Evolutionary conservation across 179 eudicot genomes (phyloP).

Genomic region (Spergularia azorica): DNA sequence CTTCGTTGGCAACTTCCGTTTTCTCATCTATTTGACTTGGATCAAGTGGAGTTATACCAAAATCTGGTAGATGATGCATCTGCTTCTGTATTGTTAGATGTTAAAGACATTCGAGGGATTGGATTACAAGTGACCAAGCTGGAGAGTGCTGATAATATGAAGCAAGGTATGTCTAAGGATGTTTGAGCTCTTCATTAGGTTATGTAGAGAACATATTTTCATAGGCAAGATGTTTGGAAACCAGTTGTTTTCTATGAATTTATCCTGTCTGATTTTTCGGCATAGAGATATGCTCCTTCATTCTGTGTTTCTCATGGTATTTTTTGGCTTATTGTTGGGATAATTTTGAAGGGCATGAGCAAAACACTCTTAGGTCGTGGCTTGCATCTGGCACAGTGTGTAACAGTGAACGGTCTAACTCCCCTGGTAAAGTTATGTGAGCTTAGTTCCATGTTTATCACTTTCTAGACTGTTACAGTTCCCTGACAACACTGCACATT

Average conservation of each 20-base stretch:
- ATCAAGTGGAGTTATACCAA: constrained; percentile 3
- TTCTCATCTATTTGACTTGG: neutral
- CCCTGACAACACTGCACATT: neutral
- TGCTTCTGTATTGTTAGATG: constrained; percentile 45
- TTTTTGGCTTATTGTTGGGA: constrained; percentile 13
- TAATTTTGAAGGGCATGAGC: constrained; percentile 53
- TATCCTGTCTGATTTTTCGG: neutral
- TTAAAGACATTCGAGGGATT: constrained; percentile 86
- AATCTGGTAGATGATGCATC: neutral
- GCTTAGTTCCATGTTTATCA: neutral
- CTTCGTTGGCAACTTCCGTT: neutral
- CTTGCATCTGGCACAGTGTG: constrained; percentile 53
- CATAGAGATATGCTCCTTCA: constrained; percentile 7
- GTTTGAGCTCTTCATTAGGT: constrained; percentile 6
- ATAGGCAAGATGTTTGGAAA: constrained; percentile 1
- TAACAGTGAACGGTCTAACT: constrained; percentile 29
- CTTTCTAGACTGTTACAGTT: neutral
- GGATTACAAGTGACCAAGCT: constrained; percentile 94
- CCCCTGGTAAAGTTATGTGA: constrained; percentile 44
- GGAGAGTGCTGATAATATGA: constrained; percentile 56
- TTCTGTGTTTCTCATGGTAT: neutral
- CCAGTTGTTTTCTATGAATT: neutral
- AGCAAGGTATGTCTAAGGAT: constrained; percentile 54
- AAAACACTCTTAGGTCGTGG: constrained; percentile 70
- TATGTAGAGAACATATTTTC: neutral